Conservation (phyloP, 179 eudicot species). For the Beta macrorhiza region DNA sequence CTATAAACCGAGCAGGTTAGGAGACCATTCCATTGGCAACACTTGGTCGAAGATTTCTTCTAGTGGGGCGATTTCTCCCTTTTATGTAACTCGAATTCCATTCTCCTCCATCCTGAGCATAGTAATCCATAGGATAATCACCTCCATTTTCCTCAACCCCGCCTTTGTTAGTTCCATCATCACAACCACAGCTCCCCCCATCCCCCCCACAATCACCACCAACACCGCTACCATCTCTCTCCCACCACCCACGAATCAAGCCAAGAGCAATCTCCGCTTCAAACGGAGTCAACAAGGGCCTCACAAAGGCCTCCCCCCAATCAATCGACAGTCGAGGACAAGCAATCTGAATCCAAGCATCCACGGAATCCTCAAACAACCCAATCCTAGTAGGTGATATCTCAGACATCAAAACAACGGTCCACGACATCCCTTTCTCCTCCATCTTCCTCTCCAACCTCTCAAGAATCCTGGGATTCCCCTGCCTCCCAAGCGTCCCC, state of each 20-base stretch:
- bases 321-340: slow-evolving; percentile 90
- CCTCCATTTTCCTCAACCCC: slow-evolving; percentile 31
- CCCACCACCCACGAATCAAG: slow-evolving; percentile 94
- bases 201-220: slow-evolving; percentile 30
- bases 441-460: slow-evolving; percentile 81
- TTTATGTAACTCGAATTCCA: slow-evolving; percentile 83
- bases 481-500: slow-evolving; percentile 89
- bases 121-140: slow-evolving; percentile 95
- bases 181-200: slow-evolving; percentile 49
- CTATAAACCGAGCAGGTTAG: slow-evolving; percentile 9
- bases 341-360: slow-evolving; percentile 96
- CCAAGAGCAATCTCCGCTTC: slow-evolving; percentile 97
- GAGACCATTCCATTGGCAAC: slow-evolving; percentile 37
- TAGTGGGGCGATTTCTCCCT: slow-evolving; percentile 45
- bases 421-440: slow-evolving; percentile 64
- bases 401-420: slow-evolving; percentile 83
- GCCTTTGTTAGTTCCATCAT: slow-evolving; percentile 30
- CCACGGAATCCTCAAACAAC: slow-evolving; percentile 78
- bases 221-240: slow-evolving; percentile 37
- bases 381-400: slow-evolving; percentile 69
- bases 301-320: slow-evolving; percentile 92
- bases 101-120: slow-evolving; percentile 92
- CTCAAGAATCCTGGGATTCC: slow-evolving; percentile 75
- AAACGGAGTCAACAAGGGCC: slow-evolving; percentile 76
- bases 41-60: slow-evolving; percentile 37